phyloP scores from a whole-genome alignment of 1,139 yeast species.

The Debaryomycetaceae sp. region DNA sequence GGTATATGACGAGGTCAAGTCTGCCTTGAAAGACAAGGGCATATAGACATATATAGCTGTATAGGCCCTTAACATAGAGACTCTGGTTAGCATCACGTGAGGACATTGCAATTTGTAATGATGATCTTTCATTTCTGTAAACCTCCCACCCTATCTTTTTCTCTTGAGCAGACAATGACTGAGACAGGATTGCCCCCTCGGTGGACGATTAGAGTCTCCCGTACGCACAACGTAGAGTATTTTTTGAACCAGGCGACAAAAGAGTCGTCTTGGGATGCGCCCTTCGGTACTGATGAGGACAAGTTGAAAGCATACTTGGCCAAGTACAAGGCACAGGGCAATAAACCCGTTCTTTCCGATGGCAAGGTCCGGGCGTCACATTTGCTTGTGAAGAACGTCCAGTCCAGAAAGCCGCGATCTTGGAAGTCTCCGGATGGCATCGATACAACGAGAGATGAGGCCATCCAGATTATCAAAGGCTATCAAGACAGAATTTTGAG shows the following conservation, averaged over 20 bases:
- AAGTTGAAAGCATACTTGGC: constrained; percentile 56
- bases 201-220: constrained; percentile 80
- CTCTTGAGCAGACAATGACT: constrained; percentile 6
- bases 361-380: constrained; percentile 54
- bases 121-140: too few relatives aligned
- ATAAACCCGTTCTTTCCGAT: constrained; percentile 58
- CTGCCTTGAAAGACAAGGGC: constrained; percentile 50
- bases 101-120: too few relatives aligned
- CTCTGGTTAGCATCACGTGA: too few relatives aligned
- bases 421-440: constrained; percentile 78
- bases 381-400: constrained; percentile 75
- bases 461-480: constrained; percentile 59
- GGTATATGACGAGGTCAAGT: constrained; percentile 70
- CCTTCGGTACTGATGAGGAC: constrained; percentile 71
- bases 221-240: constrained; percentile 81
- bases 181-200: constrained; percentile 78
- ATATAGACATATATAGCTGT: constrained; percentile 9
- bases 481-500: constrained; percentile 59
- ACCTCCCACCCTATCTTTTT: not conserved
- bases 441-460: constrained; percentile 79
- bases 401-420: constrained; percentile 84
- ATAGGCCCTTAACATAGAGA: not conserved
- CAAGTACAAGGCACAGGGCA: constrained; percentile 47
- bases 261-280: constrained; percentile 89
- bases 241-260: constrained; percentile 67